Base-by-base conservation (phyloP, 2,329 filamentous ascomycete species). In the Aspergillus piperis region DNA sequence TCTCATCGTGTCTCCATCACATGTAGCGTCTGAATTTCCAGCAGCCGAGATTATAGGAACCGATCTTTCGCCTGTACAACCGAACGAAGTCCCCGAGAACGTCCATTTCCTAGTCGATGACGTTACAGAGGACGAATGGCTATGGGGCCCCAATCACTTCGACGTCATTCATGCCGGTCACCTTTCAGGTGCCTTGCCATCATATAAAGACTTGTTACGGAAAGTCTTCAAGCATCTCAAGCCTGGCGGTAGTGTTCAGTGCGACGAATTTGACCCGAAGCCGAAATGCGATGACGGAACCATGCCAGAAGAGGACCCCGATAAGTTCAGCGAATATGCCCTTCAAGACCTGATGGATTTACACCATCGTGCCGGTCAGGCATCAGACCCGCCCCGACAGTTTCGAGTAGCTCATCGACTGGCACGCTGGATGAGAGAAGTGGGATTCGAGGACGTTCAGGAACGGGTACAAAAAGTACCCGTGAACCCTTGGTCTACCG, bases 21-120 rank as follows among this genome's bases (percentile, higher is more conserved):
- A 30, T 10, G 32, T 36, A 77, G 75, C 75, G 30, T 50, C 65
- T 19, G 25, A 75, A 52, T 89, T 87, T 61, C 87, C 87, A 11
- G 70, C 81, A 3, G 77, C 87, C 10, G 75, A 82, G 62, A 80
- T 90, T 30, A 81, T 83, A 52, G 88, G 86, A 32, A 88, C 85
- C 8, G 88, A 90, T 67, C 79, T 90, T 5, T 89, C 87, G 1
- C 87, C 88, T 1, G 86, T 90, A 25, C 88, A 90, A 68, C 87
- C 88, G 2, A 77, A 77, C 4, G 80, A 84, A 51, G 87, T 91
- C 0, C 89, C 90, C 0, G 83, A 84, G 17, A 93, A 93, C 63
- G 88, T 92, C 13, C 84, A 86, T 63, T 93, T 93, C 65, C 86
- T 86, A 62, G 83, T 93, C 49, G 89, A 92, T 69, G 89, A 92